Conservation (phyloP, 495 filamentous ascomycete genomes). For the Antarctomyces pellizariae region DNA sequence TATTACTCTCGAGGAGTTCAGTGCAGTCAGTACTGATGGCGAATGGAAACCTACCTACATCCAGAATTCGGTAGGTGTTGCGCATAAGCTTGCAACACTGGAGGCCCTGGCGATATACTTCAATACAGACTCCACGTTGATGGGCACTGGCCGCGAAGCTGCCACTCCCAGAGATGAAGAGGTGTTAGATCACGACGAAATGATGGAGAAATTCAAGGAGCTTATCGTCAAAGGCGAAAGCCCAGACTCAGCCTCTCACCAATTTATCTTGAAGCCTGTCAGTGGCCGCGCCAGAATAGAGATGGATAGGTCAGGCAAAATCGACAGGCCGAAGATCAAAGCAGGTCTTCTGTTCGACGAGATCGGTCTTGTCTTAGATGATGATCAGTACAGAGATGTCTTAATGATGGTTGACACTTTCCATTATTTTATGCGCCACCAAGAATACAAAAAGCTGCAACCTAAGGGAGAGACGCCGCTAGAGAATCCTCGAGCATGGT, state of each 20-base stretch:
- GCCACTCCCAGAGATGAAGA: constrained; percentile 29
- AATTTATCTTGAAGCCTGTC: constrained; percentile 88
- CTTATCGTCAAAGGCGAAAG: constrained; percentile 50
- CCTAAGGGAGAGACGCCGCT: constrained; percentile 63
- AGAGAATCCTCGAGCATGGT: constrained; percentile 80
- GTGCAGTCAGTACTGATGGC: constrained; percentile 81
- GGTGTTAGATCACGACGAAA: constrained; percentile 33
- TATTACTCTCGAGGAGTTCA: constrained; percentile 79
- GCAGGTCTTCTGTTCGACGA: constrained; percentile 82
- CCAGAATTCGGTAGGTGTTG: constrained; percentile 54
- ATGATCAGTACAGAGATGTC: constrained; percentile 88
- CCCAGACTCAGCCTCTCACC: constrained; percentile 21
- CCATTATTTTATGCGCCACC: constrained; percentile 93
- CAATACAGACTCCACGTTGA: constrained; percentile 74
- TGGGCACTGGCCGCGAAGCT: constrained; percentile 55
- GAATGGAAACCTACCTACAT: constrained; percentile 91
- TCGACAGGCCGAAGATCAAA: constrained; percentile 69
- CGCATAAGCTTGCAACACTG: constrained; percentile 78
- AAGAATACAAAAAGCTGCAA: constrained; percentile 86
- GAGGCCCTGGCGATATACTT: constrained; percentile 83
- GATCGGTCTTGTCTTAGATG: constrained; percentile 83
- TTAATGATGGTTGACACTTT: constrained; percentile 96
- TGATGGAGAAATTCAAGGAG: constrained; percentile 48
- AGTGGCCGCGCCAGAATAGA: constrained; percentile 81
- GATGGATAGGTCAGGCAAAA: constrained; percentile 70